These are phyloP conservation scores for Penicillium oxalicum DNA, from an alignment of 2,329 filamentous ascomycete genomes.

Conservation along the genomic window DNA sequence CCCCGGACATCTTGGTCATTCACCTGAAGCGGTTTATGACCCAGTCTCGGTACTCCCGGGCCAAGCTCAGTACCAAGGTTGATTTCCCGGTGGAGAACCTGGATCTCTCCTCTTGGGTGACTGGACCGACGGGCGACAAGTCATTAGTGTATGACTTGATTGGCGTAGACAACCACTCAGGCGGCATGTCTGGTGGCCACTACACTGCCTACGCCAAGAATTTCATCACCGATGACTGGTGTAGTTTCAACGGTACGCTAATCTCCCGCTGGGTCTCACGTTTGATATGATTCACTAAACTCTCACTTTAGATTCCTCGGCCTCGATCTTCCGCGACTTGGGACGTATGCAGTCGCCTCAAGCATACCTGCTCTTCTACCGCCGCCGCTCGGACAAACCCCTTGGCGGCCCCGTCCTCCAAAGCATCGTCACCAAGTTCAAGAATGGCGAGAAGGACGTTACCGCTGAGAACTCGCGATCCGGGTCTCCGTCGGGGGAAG, in stretches of 20 bases:
- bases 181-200: slow-evolving; percentile 86
- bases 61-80: slow-evolving; percentile 86
- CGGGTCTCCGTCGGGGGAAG: slow-evolving; percentile 66
- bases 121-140: slow-evolving; percentile 74
- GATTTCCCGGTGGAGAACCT: slow-evolving; percentile 87
- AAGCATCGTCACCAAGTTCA: slow-evolving; percentile 61
- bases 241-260: slow-evolving; percentile 85
- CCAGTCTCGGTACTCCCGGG: slow-evolving; percentile 59
- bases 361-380: slow-evolving; percentile 94
- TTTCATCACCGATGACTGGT: slow-evolving; percentile 84
- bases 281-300: slow-evolving; percentile 36
- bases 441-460: slow-evolving; percentile 45
- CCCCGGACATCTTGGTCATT: slow-evolving; percentile 88
- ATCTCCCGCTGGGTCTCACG: not conserved
- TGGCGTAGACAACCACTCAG: slow-evolving; percentile 92
- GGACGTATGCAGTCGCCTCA: slow-evolving; percentile 48
- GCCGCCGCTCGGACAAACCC: slow-evolving; percentile 68
- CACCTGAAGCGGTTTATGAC: slow-evolving; percentile 83
- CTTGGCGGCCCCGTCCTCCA: slow-evolving; percentile 74
- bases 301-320: slow-evolving; percentile 49
- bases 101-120: slow-evolving; percentile 72
- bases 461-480: slow-evolving; percentile 42
- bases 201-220: slow-evolving; percentile 95
- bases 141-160: slow-evolving; percentile 86
- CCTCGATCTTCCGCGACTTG: slow-evolving; percentile 37